Conservation (phyloP, 2,329 filamentous ascomycete genomes). For the Alternaria solani region DNA sequence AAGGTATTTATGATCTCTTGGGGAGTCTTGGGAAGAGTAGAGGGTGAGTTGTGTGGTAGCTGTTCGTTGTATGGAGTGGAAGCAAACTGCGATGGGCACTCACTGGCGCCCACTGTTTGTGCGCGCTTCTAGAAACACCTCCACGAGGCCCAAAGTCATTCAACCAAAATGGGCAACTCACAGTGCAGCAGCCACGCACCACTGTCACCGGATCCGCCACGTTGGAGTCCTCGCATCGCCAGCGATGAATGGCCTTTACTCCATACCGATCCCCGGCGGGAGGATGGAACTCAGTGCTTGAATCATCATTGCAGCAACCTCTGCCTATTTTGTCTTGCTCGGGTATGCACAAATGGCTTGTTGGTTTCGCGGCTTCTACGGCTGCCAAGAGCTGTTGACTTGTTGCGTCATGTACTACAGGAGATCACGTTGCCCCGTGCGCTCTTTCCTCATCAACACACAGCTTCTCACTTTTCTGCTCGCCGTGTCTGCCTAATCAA, state of each 20-base stretch:
- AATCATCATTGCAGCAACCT: neutral
- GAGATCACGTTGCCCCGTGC: neutral
- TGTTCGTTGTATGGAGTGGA: neutral
- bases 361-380: neutral
- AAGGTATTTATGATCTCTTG: neutral
- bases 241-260: neutral
- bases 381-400: neutral
- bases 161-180: neutral
- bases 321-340: neutral
- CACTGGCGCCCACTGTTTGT: neutral
- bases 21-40: neutral
- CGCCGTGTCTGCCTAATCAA: neutral
- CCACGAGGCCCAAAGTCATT: neutral
- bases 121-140: neutral
- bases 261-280: no score
- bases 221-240: neutral
- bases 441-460: neutral
- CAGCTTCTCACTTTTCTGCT: no score
- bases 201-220: neutral
- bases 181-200: neutral
- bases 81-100: neutral
- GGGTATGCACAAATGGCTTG: neutral
- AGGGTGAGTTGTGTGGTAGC: neutral
- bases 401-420: neutral
- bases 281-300: neutral